phyloP scores from a whole-genome alignment of 2,329 filamentous ascomycete species.

The Chaetomium olivaceum region DNA sequence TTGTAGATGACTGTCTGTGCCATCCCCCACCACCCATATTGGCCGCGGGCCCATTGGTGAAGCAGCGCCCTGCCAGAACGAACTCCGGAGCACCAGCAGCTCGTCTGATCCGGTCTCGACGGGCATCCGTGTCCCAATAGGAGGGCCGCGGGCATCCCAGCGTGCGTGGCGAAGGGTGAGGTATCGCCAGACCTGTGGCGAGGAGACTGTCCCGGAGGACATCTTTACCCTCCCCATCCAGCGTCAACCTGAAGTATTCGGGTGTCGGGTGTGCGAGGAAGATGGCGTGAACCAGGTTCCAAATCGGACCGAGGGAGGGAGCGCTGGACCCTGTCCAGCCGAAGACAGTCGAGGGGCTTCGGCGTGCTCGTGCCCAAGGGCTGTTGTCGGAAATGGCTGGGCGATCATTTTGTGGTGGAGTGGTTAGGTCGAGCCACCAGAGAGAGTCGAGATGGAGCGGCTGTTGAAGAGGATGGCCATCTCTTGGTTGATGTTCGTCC shows the following conservation, averaged over 20 bases:
- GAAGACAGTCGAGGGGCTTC: constrained; percentile 49
- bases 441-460: constrained; percentile 43
- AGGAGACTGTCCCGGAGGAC: constrained; percentile 28
- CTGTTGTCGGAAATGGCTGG: constrained; percentile 51
- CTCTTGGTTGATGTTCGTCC: constrained; percentile 37
- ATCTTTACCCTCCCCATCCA: constrained; percentile 40
- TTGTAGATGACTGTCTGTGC: constrained; percentile 39
- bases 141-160: constrained; percentile 1
- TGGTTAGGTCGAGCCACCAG: constrained; percentile 41
- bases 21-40: constrained; percentile 55
- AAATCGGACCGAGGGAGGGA: constrained; percentile 51
- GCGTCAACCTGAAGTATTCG: constrained; percentile 50
- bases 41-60: constrained; percentile 65
- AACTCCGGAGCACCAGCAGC: constrained; percentile 49
- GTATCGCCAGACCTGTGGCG: constrained; percentile 50
- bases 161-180: constrained; percentile 43
- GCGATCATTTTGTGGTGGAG: constrained; percentile 29
- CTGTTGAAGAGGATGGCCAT: constrained; percentile 39
- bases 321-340: constrained; percentile 45
- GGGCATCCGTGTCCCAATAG: constrained; percentile 29
- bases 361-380: constrained; percentile 54
- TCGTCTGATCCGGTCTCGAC: constrained; percentile 33
- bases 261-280: constrained; percentile 51
- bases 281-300: constrained; percentile 54
- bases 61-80: constrained; percentile 70